Conservation (phyloP, 23 red algal species). For the Pyropia haitanensis region DNA sequence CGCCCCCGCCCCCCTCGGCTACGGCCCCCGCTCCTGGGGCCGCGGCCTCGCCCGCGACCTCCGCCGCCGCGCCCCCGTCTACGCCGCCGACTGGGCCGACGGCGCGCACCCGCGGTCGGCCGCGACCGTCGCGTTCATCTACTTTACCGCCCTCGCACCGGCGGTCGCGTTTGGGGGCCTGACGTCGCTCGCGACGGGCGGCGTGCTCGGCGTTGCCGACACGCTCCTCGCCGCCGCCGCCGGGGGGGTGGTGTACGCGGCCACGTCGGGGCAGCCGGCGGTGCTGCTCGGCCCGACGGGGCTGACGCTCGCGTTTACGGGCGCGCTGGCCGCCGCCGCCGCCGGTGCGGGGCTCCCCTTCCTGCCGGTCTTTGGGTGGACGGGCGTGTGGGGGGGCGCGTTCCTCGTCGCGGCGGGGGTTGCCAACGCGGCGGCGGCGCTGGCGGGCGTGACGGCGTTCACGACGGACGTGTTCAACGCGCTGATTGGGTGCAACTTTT, state of each 20-base stretch:
- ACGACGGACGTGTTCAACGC: conserved; percentile 95
- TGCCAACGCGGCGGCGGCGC: conserved; percentile 59
- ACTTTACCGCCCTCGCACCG: conserved; percentile 83
- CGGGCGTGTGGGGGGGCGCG: conserved; percentile 75
- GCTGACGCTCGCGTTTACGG: conserved; percentile 87
- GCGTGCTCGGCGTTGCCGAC: conserved; percentile 85
- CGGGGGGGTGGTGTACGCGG: conserved; percentile 53
- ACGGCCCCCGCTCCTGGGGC: conserved; percentile 38
- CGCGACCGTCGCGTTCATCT: conserved; percentile 57
- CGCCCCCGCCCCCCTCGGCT: neutral
- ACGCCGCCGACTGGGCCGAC: conserved; percentile 67
- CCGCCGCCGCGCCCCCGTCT: conserved; percentile 39
- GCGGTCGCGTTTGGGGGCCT: conserved; percentile 87
- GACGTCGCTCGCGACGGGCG: conserved; percentile 65
- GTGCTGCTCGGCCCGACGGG: conserved; percentile 88
- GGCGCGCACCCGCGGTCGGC: conserved; percentile 54
- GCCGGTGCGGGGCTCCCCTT: conserved; percentile 47
- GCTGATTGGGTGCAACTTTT: conserved; percentile 86
- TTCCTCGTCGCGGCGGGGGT: conserved; percentile 67
- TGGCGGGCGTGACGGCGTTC: conserved; percentile 79
- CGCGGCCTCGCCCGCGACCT: conserved; percentile 56
- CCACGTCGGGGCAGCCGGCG: conserved; percentile 79
- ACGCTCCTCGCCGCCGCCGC: conserved; percentile 62
- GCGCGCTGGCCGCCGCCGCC: conserved; percentile 59
- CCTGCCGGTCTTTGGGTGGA: conserved; percentile 80